Evolutionary conservation across 2,329 filamentous ascomycete species (phyloP).

Genomic region (Zymoseptoria crescenta): DNA sequence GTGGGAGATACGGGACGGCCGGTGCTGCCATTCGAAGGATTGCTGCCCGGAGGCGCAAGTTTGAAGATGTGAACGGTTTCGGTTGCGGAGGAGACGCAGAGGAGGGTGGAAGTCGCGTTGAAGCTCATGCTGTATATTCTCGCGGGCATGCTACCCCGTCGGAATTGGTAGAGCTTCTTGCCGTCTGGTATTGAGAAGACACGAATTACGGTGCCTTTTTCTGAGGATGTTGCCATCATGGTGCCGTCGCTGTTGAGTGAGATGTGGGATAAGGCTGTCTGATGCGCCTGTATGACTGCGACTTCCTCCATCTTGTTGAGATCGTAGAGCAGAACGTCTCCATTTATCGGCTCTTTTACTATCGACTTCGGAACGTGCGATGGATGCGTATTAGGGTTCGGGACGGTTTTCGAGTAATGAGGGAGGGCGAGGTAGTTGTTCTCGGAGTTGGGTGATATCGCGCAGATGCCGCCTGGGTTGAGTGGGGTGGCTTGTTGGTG

Average conservation of each 20-base stretch:
- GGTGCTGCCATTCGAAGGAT: constrained; percentile 21
- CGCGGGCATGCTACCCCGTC: constrained; percentile 88
- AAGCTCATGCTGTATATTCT: constrained; percentile 99
- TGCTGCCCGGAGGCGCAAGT: constrained; percentile 45
- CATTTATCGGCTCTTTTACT: constrained; percentile 63
- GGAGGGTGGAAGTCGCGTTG: constrained; percentile 83
- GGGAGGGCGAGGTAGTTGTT: constrained; percentile 95
- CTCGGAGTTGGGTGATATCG: constrained; percentile 86
- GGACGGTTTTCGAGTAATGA: constrained; percentile 56
- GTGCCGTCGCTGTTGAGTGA: constrained; percentile 89
- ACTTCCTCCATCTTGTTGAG: constrained; percentile 81
- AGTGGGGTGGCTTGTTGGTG: constrained; percentile 90
- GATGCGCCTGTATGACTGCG: constrained; percentile 91
- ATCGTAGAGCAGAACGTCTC: constrained; percentile 90
- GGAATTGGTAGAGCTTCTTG: constrained; percentile 92
- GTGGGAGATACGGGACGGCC: constrained; percentile 20
- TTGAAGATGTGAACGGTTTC: constrained; percentile 97
- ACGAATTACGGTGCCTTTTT: constrained; percentile 94
- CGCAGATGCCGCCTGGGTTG: constrained; percentile 79
- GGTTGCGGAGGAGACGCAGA: constrained; percentile 92
- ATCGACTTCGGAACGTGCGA: constrained; percentile 77
- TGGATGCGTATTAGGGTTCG: constrained; percentile 44
- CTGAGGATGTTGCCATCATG: constrained; percentile 84
- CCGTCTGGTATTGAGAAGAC: constrained; percentile 89
- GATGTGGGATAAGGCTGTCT: constrained; percentile 82